phyloP scores from a whole-genome alignment of 768 basidiomycete genomes.

The Porphyrellus cyaneotinctus region DNA sequence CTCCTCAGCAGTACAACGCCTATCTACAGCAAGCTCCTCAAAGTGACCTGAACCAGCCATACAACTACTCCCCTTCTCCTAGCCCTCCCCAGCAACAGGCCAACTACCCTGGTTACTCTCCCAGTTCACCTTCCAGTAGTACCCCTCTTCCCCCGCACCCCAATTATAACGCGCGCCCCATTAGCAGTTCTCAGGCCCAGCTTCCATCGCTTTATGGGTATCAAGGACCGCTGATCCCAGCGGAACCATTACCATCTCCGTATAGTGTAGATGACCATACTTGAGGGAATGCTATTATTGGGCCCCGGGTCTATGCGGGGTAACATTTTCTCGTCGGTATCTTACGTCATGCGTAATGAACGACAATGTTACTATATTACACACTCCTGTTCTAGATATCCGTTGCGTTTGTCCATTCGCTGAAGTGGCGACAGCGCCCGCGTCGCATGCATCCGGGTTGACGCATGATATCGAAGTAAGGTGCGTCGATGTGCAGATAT shows the following conservation, averaged over 20 bases:
- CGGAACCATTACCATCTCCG: not conserved
- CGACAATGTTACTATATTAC: not conserved
- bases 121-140: not conserved
- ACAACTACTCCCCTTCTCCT: not conserved
- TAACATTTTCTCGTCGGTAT: not conserved
- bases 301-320: not conserved
- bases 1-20: not conserved
- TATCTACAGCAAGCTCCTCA: not conserved
- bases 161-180: constrained; percentile 15
- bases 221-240: constrained; percentile 1
- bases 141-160: constrained; percentile 16
- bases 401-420: not conserved
- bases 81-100: not conserved
- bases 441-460: not conserved
- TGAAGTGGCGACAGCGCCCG: not conserved
- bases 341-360: not conserved
- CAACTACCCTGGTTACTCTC: constrained; percentile 4
- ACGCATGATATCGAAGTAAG: not conserved
- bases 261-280: not conserved
- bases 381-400: too few species aligned
- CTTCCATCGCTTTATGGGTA: constrained; percentile 9
- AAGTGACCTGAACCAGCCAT: constrained; percentile 1
- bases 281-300: not conserved
- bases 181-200: constrained; percentile 6
- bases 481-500: not conserved